A percentile compares a stretch with the other conserved stretches of the same genome.
phyloP scores from a whole-genome alignment of 106 monocot species.

The Vanilla planifolia region DNA sequence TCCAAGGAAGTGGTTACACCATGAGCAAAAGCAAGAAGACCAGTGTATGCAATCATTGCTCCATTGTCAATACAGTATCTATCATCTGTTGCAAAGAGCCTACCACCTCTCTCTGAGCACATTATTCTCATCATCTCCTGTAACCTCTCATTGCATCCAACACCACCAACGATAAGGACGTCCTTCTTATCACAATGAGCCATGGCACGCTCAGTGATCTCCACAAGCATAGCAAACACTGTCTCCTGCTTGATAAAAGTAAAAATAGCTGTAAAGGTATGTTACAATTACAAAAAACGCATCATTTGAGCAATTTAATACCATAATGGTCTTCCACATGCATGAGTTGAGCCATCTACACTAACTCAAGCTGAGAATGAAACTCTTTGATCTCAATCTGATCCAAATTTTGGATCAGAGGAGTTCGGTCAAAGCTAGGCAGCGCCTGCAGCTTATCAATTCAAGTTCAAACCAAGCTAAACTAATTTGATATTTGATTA shows the following conservation, averaged over 20 bases:
- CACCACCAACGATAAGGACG: constrained; percentile 96
- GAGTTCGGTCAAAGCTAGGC: too few relatives aligned
- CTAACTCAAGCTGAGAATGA: too few relatives aligned
- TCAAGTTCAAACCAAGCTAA: too few relatives aligned
- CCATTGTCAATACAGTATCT: constrained; percentile 97
- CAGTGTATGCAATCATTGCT: constrained; percentile 99
- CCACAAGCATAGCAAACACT: constrained; percentile 97
- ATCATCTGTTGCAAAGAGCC: constrained; percentile 89
- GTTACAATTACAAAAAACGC: too few relatives aligned
- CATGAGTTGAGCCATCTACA: too few relatives aligned
- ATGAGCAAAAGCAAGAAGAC: constrained; percentile 79
- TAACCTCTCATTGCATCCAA: constrained; percentile 86
- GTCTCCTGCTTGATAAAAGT: constrained; percentile 55
- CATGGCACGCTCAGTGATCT: constrained; percentile 97
- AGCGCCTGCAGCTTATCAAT: too few relatives aligned
- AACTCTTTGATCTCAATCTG: too few relatives aligned
- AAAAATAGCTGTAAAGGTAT: too few relatives aligned
- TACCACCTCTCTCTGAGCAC: constrained; percentile 88
- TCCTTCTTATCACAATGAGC: constrained; percentile 96
- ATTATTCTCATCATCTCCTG: constrained; percentile 97
- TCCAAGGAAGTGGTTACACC: constrained; percentile 69
- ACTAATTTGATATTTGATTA: too few relatives aligned
- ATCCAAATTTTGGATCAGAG: too few relatives aligned
- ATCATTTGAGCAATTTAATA: too few relatives aligned
- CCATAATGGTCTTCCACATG: background rate